Percentiles rank a stretch among this genome's conserved stretches.
Evolutionary conservation across 305 asterid species (phyloP).

Genomic region (Vinca major): DNA sequence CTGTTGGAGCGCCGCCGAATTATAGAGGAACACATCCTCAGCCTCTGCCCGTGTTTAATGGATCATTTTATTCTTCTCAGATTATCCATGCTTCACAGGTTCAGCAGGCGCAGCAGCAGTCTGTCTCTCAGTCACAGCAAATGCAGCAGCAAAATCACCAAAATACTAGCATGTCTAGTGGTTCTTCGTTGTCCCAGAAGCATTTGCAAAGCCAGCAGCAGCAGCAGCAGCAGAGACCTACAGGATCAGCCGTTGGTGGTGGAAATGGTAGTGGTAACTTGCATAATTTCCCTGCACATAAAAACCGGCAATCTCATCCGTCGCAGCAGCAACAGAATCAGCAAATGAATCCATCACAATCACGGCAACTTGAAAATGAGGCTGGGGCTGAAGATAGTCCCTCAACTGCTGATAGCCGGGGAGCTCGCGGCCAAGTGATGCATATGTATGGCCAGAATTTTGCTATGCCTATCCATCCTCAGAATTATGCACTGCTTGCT

Average conservation of each 20-base stretch:
- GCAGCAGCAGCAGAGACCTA: constrained; percentile 37
- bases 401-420: constrained; percentile 47
- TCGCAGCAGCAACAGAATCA: constrained; percentile 38
- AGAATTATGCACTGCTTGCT: constrained; percentile 55
- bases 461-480: constrained; percentile 59
- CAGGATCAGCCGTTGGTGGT: constrained; percentile 27
- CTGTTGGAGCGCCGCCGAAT: constrained; percentile 50
- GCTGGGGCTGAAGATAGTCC: constrained; percentile 56
- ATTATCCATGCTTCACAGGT: constrained; percentile 72
- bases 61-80: constrained; percentile 76
- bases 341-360: constrained; percentile 26
- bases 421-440: constrained; percentile 41
- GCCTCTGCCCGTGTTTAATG: constrained; percentile 77
- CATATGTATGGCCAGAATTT: constrained; percentile 58
- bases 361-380: constrained; percentile 52
- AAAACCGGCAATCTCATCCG: constrained; percentile 34
- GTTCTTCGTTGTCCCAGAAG: constrained; percentile 68
- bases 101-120: constrained; percentile 41
- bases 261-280: constrained; percentile 31
- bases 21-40: constrained; percentile 71
- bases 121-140: constrained; percentile 39
- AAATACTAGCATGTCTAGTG: constrained; percentile 38
- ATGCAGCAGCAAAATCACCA: constrained; percentile 44
- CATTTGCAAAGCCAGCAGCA: constrained; percentile 51
- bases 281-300: constrained; percentile 44